A percentile compares a stretch with the other conserved stretches of the same genome.
Conservation (phyloP, 2,329 filamentous ascomycete species). For the Alternaria metachromatica region DNA sequence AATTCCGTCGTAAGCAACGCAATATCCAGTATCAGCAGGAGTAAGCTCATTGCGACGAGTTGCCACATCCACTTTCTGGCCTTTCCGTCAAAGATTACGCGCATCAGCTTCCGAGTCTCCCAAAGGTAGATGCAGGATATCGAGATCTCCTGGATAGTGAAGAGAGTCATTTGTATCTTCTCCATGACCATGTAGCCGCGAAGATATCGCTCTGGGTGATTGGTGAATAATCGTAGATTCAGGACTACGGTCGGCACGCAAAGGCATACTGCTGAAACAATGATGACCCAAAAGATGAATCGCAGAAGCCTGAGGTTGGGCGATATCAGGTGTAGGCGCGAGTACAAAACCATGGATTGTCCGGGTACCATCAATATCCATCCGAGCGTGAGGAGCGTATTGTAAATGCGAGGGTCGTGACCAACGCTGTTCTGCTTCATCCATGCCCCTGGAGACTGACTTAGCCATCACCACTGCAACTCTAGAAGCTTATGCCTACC, state of each 20-base stretch:
- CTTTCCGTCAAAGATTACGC: slow-evolving; percentile 11
- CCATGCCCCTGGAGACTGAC: slow-evolving; percentile 6
- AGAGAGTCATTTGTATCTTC: slow-evolving; percentile 49
- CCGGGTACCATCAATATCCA: slow-evolving; percentile 67
- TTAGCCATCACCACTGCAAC: background rate
- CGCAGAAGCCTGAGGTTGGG: slow-evolving; percentile 14
- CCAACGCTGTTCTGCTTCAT: slow-evolving; percentile 19
- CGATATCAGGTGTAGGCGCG: slow-evolving; percentile 46
- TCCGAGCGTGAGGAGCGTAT: slow-evolving; percentile 53
- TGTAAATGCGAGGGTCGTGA: slow-evolving; percentile 10
- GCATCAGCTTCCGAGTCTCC: slow-evolving; percentile 46
- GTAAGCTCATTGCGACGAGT: slow-evolving; percentile 20
- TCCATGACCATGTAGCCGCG: slow-evolving; percentile 38
- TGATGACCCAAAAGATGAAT: slow-evolving; percentile 62
- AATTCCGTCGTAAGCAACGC: slow-evolving; percentile 19
- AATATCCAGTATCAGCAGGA: slow-evolving; percentile 19
- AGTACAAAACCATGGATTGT: slow-evolving; percentile 65
- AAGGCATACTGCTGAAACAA: slow-evolving; percentile 32
- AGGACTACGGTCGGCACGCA: slow-evolving; percentile 59
- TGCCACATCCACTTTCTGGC: slow-evolving; percentile 20
- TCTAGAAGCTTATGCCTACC: background rate
- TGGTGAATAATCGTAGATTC: slow-evolving; percentile 30
- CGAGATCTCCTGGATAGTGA: slow-evolving; percentile 46
- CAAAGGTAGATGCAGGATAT: slow-evolving; percentile 57
- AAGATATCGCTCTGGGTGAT: slow-evolving; percentile 10